phyloP scores from a whole-genome alignment of 1,284 basidiomycete species.

The Cryptococcus sp. region DNA sequence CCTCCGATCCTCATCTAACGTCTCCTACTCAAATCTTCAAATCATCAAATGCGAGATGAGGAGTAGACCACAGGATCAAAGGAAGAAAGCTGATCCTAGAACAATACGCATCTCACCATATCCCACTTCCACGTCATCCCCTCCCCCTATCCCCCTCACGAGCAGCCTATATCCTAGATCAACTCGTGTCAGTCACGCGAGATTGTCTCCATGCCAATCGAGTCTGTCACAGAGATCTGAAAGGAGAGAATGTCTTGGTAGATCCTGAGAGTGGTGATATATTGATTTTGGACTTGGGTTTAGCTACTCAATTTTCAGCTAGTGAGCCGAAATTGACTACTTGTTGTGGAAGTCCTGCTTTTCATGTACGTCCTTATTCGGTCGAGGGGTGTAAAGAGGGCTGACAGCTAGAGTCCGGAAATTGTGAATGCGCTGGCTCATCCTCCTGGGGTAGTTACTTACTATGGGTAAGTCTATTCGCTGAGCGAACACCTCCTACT shows the following conservation, averaged over 20 bases:
- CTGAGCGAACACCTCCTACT: neutral
- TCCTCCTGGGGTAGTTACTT: slow-evolving; percentile 51
- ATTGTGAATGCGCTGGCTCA: slow-evolving; percentile 53
- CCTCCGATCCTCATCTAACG: neutral
- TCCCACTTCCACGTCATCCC: slow-evolving; percentile 30
- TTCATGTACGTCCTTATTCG: slow-evolving; percentile 40
- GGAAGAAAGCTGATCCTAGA: slow-evolving; percentile 20
- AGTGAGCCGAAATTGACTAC: slow-evolving; percentile 55
- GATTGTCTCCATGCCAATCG: slow-evolving; percentile 53
- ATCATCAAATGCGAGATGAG: too few species aligned
- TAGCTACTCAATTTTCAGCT: slow-evolving; percentile 56
- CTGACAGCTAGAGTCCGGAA: slow-evolving; percentile 50
- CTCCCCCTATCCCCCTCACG: slow-evolving; percentile 48
- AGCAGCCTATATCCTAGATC: slow-evolving; percentile 52
- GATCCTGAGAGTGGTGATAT: slow-evolving; percentile 44
- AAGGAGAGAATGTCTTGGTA: slow-evolving; percentile 48
- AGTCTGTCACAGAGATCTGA: slow-evolving; percentile 57
- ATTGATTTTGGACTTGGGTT: slow-evolving; percentile 54
- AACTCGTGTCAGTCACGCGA: slow-evolving; percentile 54
- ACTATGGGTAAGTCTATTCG: slow-evolving; percentile 44
- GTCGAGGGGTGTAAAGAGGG: neutral
- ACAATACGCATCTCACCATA: slow-evolving; percentile 28
- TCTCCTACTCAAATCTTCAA: too few species aligned
- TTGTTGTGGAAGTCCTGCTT: slow-evolving; percentile 55
- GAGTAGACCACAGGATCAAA: neutral